Base-by-base conservation (phyloP, 2,329 filamentous ascomycete species). In the Thermothelomyces thermophilus region DNA sequence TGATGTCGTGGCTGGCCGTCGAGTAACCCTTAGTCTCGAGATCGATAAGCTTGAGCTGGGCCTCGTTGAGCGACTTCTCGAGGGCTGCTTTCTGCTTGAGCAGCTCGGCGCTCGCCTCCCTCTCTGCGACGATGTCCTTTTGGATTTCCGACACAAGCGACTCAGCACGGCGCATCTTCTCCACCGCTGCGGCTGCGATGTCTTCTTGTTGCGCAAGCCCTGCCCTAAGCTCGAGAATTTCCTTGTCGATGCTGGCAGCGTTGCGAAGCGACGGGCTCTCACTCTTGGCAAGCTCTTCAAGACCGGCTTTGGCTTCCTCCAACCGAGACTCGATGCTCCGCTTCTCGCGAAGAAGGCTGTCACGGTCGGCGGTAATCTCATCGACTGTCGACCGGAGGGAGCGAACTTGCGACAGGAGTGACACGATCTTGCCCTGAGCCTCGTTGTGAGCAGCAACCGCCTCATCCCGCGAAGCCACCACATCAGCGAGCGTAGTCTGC, bases 11-110 rank as follows among this genome's bases (percentile, higher is more conserved):
- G 66, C 90, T 95, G 20, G 87, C 87, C 57, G 85, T 94, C 17
- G 90, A 93, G 70, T 95, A 97, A 46, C 90, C 90, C 74, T 97
- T 97, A 37, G 93, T 97, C 72, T 98, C 91, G 8, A 97, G 76
- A 65, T 97, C 93, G 46, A 98, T 85, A 49, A 95, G 81, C 63
- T 83, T 83, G 46, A 97, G 79, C 68, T 97, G 91, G 22, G 91
- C 76, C 66, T 98, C 91, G 66, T 90, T 95, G 44, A 95, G 74
- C 48, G 80, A 82, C 74, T 95, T 96, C 72, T 97, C 93, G 36
- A 98, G 73, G 0, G 79, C 79, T 3, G 87, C 87, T 72, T 96
- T 97, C 58, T 95, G 88, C 65, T 90, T 90, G 66, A 93, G 88
- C 48, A 97, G 74, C 58, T 86, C 81, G 5, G 85, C 82, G 60